Evolutionary conservation across 805 yeast genomes (phyloP), one percentile per base, ranked within the genome.

Genomic region (Teunomyces kruisii): DNA sequence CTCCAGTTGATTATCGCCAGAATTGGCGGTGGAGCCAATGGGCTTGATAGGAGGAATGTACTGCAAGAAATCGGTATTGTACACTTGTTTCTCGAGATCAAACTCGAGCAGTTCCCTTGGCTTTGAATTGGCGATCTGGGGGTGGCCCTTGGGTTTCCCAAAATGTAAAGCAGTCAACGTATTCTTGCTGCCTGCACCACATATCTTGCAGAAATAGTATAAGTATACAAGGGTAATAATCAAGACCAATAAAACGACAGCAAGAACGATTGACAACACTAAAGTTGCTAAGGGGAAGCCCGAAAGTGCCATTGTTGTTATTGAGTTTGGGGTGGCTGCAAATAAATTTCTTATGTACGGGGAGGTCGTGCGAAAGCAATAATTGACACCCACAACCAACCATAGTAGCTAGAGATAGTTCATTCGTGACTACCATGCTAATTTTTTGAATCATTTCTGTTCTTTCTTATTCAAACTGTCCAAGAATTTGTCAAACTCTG

Each of bases 401-500:
- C 22, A 4, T 19, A 19, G 22, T 19, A 4, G 22, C 6, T 19
- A 4, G 6, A 19, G 6, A 19, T 6, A 4, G 6, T 19, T 19
- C 22, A 3, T 6, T 19, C 6, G 6, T 19, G n/a, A n/a, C n/a
- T n/a, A 4, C 22, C 6, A 19, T 19, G 22, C 22, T n/a, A n/a
- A 19, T 19, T 4, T 19, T 26, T 5, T 26, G 28, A 26, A 9
- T 13, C 28, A 19, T 17, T 35, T 7, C 17, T 13, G 17, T 9
- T 12, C 38, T 12, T 24, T 13, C 9, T 35, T 35, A n/a, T 27
- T 28, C 16, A 35, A n/a, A 2, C 13, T 13, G 9, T 26, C 19
- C 13, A 42, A 8, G 17, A 46, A 40, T 22, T 17, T 28, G 13
- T 61, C 61, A n/a, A 65, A 45, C 32, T 65, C 68, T 6, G 50